Percentiles rank a stretch among this genome's conserved stretches.
Conservation (phyloP, 345 rosid species). For the Salix dunnii region DNA sequence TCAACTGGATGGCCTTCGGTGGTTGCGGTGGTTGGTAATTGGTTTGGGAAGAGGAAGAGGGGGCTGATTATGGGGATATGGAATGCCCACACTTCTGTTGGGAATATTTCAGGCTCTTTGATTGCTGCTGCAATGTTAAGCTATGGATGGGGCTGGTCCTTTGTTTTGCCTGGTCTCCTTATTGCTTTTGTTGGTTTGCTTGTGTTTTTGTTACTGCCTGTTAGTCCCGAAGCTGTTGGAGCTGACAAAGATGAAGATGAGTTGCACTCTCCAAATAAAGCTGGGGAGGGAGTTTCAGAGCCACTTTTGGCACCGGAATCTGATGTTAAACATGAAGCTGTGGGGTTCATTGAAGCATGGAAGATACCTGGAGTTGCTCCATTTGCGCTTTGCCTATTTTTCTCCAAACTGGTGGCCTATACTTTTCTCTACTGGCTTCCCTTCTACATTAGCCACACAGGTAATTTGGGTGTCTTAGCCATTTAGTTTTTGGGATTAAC, state of each 20-base stretch:
- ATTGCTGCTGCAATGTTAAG: conserved; percentile 66
- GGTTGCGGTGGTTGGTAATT: conserved; percentile 88
- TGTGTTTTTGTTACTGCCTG: conserved; percentile 68
- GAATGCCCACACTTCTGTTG: conserved; percentile 95
- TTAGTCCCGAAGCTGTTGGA: conserved; percentile 70
- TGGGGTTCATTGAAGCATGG: conserved; percentile 92
- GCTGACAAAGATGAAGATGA: conserved; percentile 49
- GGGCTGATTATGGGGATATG: conserved; percentile 94
- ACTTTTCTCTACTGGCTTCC: conserved; percentile 99
- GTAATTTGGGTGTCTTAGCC: conserved; percentile 26
- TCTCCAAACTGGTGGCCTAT: conserved; percentile 88
- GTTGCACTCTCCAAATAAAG: conserved; percentile 46
- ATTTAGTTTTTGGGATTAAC: background rate
- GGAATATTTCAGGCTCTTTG: conserved; percentile 82
- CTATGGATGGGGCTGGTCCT: conserved; percentile 99
- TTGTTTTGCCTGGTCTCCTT: conserved; percentile 71
- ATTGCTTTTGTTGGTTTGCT: conserved; percentile 53
- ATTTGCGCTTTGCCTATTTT: conserved; percentile 91
- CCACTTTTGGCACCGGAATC: conserved; percentile 50
- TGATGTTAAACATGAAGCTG: conserved; percentile 47
- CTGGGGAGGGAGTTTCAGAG: conserved; percentile 36
- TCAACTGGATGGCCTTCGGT: conserved; percentile 99
- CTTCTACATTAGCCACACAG: conserved; percentile 90
- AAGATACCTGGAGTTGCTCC: conserved; percentile 94
- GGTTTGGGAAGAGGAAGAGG: conserved; percentile 92